A percentile compares a stretch with the other conserved stretches of the same genome.
These are phyloP conservation scores for Lasiosphaeris hirsuta DNA, from an alignment of 495 filamentous ascomycete species.

Conservation along the genomic window DNA sequence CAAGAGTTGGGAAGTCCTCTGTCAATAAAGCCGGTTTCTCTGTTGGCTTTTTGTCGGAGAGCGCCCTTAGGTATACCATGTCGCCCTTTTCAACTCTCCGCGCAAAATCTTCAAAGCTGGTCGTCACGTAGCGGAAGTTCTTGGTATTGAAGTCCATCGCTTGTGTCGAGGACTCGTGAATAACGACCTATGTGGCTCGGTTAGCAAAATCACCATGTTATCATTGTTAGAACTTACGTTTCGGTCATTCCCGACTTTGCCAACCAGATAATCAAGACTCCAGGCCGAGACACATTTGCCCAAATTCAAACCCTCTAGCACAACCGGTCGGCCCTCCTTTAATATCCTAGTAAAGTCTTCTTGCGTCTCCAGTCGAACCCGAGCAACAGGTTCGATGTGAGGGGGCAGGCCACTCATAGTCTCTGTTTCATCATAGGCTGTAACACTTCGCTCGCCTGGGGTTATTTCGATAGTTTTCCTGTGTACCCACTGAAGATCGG, in stretches of 20 bases:
- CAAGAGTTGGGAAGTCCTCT: conserved; percentile 67
- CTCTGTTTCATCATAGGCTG: background rate
- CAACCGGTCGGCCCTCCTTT: conserved; percentile 55
- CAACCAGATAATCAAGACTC: conserved; percentile 65
- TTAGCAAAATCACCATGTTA: background rate
- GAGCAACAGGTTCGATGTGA: conserved; percentile 40
- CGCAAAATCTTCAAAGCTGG: conserved; percentile 65
- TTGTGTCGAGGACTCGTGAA: conserved; percentile 61
- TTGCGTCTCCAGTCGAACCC: conserved; percentile 44
- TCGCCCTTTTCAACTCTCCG: conserved; percentile 55
- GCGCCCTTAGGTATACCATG: conserved; percentile 70
- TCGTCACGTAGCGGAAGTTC: conserved; percentile 76
- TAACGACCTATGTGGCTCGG: conserved; percentile 51
- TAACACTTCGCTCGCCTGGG: conserved; percentile 11
- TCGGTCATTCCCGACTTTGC: conserved; percentile 60
- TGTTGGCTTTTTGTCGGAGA: conserved; percentile 64
- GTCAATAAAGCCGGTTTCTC: conserved; percentile 64
- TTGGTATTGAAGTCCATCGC: conserved; percentile 78
- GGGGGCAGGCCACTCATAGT: background rate
- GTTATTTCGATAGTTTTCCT: conserved; percentile 28
- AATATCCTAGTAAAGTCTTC: conserved; percentile 56
- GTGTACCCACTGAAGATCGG: conserved; percentile 16
- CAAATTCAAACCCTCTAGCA: conserved; percentile 63
- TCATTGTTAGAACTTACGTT: conserved; percentile 46
- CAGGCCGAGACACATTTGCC: conserved; percentile 65